phyloP scores from a whole-genome alignment of 2,329 filamentous ascomycete species.

The Albophoma yamanashiensis region DNA sequence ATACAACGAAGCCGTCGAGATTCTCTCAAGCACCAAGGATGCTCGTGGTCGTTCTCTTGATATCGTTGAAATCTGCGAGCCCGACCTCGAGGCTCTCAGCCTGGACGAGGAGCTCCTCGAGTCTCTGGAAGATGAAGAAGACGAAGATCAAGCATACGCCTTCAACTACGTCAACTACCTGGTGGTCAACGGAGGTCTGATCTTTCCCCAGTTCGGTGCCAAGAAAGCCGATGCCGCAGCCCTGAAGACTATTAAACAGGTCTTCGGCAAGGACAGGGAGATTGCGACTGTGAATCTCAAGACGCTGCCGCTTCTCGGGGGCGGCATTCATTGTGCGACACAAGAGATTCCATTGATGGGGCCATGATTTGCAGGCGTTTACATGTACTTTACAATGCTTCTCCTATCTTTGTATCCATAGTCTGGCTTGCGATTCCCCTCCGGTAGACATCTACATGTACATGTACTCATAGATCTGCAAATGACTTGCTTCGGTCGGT shows the following conservation, averaged over 20 bases:
- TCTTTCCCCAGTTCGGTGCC: constrained; percentile 17
- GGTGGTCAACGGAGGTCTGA: constrained; percentile 16
- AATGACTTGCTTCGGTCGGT: no score
- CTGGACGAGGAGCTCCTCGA: not conserved
- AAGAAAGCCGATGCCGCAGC: constrained; percentile 11
- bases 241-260: constrained; percentile 3
- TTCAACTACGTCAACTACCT: constrained; percentile 15
- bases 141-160: constrained; percentile 2
- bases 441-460: not conserved
- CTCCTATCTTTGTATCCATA: not conserved
- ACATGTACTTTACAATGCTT: not conserved
- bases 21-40: constrained; percentile 8
- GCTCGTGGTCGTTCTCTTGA: constrained; percentile 10
- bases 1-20: constrained; percentile 13
- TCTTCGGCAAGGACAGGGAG: constrained; percentile 4
- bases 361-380: not conserved
- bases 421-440: not conserved
- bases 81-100: constrained; percentile 2
- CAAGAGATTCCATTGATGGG: constrained; percentile 11
- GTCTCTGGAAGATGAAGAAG: not conserved
- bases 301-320: constrained; percentile 10
- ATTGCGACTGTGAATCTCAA: constrained; percentile 9
- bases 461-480: no score
- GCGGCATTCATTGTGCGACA: constrained; percentile 17
- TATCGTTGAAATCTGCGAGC: constrained; percentile 14